These are phyloP conservation scores for Bisporella sp. DNA, from an alignment of 2,329 filamentous ascomycete genomes.

Conservation along the genomic window DNA sequence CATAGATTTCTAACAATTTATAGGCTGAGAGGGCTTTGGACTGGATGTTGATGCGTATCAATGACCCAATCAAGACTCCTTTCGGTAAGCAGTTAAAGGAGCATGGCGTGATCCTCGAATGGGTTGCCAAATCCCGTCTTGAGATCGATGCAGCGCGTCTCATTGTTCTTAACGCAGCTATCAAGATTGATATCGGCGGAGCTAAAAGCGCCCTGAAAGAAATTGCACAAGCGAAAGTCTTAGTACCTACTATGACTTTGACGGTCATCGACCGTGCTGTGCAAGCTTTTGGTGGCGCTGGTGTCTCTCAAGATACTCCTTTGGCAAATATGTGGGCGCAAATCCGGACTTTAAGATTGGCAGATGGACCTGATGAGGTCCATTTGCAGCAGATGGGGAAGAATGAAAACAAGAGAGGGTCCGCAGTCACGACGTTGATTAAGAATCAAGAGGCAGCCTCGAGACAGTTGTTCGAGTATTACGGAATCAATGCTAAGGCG, in stretches of 20 bases:
- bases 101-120: constrained; percentile 92
- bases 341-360: constrained; percentile 75
- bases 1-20: constrained; percentile 10
- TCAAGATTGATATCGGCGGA: constrained; percentile 85
- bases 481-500: constrained; percentile 34
- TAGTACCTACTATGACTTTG: constrained; percentile 75
- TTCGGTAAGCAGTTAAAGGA: constrained; percentile 83
- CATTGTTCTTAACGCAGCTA: constrained; percentile 86
- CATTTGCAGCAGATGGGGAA: constrained; percentile 75
- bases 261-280: constrained; percentile 90
- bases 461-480: constrained; percentile 57
- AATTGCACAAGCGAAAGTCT: constrained; percentile 92
- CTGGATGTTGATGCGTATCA: constrained; percentile 90
- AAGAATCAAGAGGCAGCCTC: constrained; percentile 58
- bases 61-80: constrained; percentile 83
- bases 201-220: constrained; percentile 87
- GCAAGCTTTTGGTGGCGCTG: constrained; percentile 85
- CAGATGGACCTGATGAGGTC: constrained; percentile 95
- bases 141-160: constrained; percentile 92
- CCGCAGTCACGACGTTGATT: constrained; percentile 54
- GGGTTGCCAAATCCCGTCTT: constrained; percentile 85
- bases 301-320: constrained; percentile 91
- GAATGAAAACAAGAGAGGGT: constrained; percentile 69
- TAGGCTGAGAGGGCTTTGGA: constrained; percentile 83
- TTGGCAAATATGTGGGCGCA: constrained; percentile 76